Percentiles rank a stretch among this genome's conserved stretches.
phyloP scores from a whole-genome alignment of 352 stramenopile genomes.

The Globisporangium mamillatum region DNA sequence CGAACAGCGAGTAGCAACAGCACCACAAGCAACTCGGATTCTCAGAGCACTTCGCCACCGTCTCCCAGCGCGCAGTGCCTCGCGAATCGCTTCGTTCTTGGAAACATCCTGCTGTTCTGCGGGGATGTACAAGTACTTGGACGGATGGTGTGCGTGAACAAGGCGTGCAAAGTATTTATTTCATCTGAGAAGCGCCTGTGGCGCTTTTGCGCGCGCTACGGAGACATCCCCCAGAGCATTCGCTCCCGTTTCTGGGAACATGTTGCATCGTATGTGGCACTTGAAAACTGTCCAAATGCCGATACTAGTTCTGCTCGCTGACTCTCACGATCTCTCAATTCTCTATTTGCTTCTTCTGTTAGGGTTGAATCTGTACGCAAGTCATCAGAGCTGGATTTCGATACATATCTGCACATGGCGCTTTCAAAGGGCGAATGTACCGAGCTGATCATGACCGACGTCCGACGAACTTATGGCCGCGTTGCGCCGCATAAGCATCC shows the following conservation, averaged over 20 bases:
- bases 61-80: conserved; percentile 43
- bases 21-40: conserved; percentile 15
- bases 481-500: conserved; percentile 77
- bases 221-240: conserved; percentile 44
- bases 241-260: conserved; percentile 83
- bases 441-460: conserved; percentile 82
- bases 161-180: conserved; percentile 55
- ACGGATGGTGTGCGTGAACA: conserved; percentile 53
- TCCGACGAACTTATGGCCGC: conserved; percentile 76
- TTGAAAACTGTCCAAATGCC: not conserved
- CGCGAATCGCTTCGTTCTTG: conserved; percentile 59
- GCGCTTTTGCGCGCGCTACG: conserved; percentile 83
- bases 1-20: conserved; percentile 22
- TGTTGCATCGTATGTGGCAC: conserved; percentile 25
- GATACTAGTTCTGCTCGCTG: not conserved
- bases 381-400: conserved; percentile 69
- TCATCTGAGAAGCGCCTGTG: conserved; percentile 58
- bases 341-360: not conserved
- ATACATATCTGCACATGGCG: conserved; percentile 83
- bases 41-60: not conserved
- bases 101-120: conserved; percentile 71
- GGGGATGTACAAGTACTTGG: conserved; percentile 50
- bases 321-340: not conserved
- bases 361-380: conserved; percentile 38
- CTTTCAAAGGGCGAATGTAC: conserved; percentile 82